Conservation (phyloP, 225 moss, liverwort and hornwort species). For the Pleurozium schreberi region DNA sequence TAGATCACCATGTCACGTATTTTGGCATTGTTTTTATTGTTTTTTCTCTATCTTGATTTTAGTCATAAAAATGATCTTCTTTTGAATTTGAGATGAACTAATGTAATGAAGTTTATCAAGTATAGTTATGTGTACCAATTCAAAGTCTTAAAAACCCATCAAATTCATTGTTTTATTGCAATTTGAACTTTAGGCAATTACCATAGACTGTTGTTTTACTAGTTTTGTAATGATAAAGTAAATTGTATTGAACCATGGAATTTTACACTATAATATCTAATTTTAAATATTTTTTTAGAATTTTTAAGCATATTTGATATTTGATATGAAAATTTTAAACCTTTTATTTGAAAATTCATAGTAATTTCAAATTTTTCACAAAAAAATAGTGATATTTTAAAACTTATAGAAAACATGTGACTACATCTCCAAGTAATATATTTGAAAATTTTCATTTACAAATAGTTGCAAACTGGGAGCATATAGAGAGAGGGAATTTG, state of each 20-base stretch:
- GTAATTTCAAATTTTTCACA: background rate
- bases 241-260: background rate
- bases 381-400: background rate
- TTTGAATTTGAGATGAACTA: background rate
- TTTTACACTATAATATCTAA: background rate
- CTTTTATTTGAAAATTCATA: background rate
- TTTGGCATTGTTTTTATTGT: background rate
- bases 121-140: no score
- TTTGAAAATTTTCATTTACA: background rate
- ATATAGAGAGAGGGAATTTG: no score
- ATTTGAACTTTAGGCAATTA: background rate
- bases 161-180: background rate
- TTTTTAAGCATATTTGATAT: background rate
- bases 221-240: accelerated
- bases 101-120: background rate
- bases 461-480: background rate
- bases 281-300: background rate
- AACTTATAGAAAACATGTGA: background rate
- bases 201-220: background rate
- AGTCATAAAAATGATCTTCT: background rate
- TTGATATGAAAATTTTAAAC: background rate
- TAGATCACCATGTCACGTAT: accelerated
- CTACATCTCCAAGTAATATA: background rate
- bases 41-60: background rate
- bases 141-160: background rate